These are phyloP conservation scores for Nicotiana rustica DNA, from an alignment of 305 asterid species.

Conservation along the genomic window DNA sequence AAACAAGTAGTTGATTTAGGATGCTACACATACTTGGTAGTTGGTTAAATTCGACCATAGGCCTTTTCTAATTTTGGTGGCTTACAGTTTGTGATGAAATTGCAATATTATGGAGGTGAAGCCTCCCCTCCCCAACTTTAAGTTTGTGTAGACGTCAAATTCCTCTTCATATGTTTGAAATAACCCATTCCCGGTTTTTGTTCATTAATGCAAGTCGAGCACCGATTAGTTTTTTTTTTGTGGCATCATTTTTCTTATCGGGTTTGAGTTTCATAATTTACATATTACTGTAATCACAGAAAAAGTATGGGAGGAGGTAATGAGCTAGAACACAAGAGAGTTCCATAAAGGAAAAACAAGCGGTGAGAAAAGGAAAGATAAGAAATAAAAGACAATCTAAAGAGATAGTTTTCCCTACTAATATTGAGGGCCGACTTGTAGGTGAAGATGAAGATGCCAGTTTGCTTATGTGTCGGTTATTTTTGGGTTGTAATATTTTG, in stretches of 20 bases:
- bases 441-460: not conserved
- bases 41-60: not conserved
- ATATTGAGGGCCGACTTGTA: not conserved
- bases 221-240: not conserved
- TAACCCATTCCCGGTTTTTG: not conserved
- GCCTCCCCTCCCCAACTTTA: not conserved
- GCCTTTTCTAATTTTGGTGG: not conserved
- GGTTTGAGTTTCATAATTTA: not conserved
- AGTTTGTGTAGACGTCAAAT: not conserved
- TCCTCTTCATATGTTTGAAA: slow-evolving; percentile 26
- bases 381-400: not conserved
- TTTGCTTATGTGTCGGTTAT: slow-evolving; percentile 25
- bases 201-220: slow-evolving; percentile 16
- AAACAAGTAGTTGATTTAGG: not conserved
- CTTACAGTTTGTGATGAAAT: slow-evolving; percentile 4
- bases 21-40: not conserved
- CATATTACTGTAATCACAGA: not conserved
- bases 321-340: not conserved
- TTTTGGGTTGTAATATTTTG: slow-evolving; percentile 6
- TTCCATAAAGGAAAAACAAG: not conserved
- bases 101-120: slow-evolving; percentile 23
- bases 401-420: not conserved
- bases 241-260: not conserved
- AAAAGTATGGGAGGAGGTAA: not conserved
- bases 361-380: not conserved